Percentiles rank a stretch among this genome's conserved stretches.
These are phyloP conservation scores for Lathyrus tuberosus DNA, from an alignment of 306 rosid species.

Conservation along the genomic window DNA sequence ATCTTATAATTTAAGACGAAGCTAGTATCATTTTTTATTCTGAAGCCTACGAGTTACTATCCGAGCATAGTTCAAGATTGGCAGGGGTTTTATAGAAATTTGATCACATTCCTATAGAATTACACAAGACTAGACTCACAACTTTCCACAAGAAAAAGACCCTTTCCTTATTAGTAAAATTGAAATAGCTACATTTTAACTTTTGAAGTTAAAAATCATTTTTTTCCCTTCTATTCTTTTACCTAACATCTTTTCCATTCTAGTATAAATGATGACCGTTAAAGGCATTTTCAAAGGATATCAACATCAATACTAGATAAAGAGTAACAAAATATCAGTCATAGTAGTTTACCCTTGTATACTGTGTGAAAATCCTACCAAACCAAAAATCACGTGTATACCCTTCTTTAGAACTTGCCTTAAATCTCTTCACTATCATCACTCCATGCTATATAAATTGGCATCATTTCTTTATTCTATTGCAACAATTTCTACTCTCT, in stretches of 20 bases:
- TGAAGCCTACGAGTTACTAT: too few relatives aligned
- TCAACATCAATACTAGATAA: slow-evolving; percentile 21
- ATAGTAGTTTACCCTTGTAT: slow-evolving; percentile 26
- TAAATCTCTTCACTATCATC: slow-evolving; percentile 33
- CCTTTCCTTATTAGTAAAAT: slow-evolving; percentile 1
- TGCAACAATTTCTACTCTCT: slow-evolving; percentile 26
- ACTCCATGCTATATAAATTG: slow-evolving; percentile 30
- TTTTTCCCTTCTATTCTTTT: neutral
- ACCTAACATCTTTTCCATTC: neutral
- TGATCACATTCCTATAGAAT: neutral
- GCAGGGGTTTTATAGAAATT: too few relatives aligned
- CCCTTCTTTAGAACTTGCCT: slow-evolving; percentile 38
- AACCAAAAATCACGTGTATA: slow-evolving; percentile 41
- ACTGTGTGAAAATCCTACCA: slow-evolving; percentile 39
- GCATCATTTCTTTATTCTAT: slow-evolving; percentile 35
- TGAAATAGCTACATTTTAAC: slow-evolving; percentile 8
- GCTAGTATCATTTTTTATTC: too few relatives aligned
- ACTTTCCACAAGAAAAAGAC: neutral
- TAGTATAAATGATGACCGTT: neutral
- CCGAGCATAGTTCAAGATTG: too few relatives aligned
- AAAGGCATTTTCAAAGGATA: neutral
- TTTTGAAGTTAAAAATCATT: slow-evolving; percentile 4
- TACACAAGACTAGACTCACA: neutral
- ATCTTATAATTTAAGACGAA: too few relatives aligned
- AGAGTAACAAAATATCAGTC: slow-evolving; percentile 1